phyloP scores from a whole-genome alignment of 371 early-diverging fungal species.

The Mortierella sp. region DNA sequence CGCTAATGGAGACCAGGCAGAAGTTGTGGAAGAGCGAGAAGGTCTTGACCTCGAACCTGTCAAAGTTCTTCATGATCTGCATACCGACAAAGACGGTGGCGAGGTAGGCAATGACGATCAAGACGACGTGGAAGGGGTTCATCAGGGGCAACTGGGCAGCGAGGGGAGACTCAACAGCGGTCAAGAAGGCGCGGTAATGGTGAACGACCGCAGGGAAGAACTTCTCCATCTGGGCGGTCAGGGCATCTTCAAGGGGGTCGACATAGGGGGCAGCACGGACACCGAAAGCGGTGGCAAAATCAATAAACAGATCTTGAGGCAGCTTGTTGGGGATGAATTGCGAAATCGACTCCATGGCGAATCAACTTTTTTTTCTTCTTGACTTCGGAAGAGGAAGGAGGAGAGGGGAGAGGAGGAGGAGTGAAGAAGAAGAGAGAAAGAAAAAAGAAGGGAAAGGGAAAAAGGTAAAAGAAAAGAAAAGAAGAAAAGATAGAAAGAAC shows the following conservation, averaged over 20 bases:
- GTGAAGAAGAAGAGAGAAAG: background rate
- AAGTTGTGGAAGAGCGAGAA: constrained; percentile 67
- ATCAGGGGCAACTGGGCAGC: constrained; percentile 66
- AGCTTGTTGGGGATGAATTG: constrained; percentile 32
- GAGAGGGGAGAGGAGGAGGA: background rate
- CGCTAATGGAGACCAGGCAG: constrained; percentile 61
- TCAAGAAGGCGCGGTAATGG: constrained; percentile 44
- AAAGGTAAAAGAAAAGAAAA: background rate
- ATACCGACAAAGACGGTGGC: constrained; percentile 61
- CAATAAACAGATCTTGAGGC: constrained; percentile 57
- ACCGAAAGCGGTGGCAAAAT: constrained; percentile 44
- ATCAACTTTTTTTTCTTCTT: constrained; percentile 2
- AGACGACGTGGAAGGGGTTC: constrained; percentile 70
- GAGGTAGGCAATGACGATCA: constrained; percentile 63
- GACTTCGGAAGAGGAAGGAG: constrained; percentile 4
- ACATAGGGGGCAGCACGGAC: constrained; percentile 52
- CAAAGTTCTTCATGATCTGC: constrained; percentile 59
- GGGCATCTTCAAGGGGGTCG: constrained; percentile 52
- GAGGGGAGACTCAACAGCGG: constrained; percentile 58
- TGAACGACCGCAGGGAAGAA: constrained; percentile 38
- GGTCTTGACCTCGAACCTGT: constrained; percentile 60
- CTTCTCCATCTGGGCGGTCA: constrained; percentile 39
- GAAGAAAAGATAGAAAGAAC: background rate
- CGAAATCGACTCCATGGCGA: constrained; percentile 43
- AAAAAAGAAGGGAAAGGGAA: background rate